Percentiles rank a stretch among this genome's conserved stretches.
Conservation (phyloP, 306 rosid species). For the Dryas octopetala region DNA sequence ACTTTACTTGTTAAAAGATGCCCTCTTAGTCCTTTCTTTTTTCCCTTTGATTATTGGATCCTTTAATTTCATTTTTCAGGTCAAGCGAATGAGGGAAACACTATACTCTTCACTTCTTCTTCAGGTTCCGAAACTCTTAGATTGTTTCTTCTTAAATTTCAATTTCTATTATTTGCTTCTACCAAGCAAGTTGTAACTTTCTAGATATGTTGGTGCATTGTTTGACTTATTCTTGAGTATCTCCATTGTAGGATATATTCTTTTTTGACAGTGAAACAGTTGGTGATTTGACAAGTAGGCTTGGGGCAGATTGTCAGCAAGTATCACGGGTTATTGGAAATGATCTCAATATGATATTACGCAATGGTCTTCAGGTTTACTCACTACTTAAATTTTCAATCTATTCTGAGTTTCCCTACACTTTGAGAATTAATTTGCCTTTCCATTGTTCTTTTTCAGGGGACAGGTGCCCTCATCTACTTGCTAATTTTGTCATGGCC, state of each 20-base stretch:
- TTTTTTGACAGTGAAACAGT: constrained; percentile 95
- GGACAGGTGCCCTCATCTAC: constrained; percentile 76
- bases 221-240: constrained; percentile 47
- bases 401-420: constrained; percentile 16
- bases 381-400: constrained; percentile 18
- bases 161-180: not conserved
- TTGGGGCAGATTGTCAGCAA: constrained; percentile 99
- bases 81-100: constrained; percentile 92
- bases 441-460: constrained; percentile 45
- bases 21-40: not conserved
- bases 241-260: constrained; percentile 84
- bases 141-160: not conserved
- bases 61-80: constrained; percentile 52
- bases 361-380: constrained; percentile 82
- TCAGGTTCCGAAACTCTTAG: constrained; percentile 60
- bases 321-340: constrained; percentile 94
- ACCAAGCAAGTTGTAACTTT: constrained; percentile 19
- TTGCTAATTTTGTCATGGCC: constrained; percentile 83
- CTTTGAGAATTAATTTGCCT: constrained; percentile 23
- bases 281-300: constrained; percentile 98
- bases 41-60: constrained; percentile 10
- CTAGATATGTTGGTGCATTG: constrained; percentile 14
- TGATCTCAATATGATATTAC: constrained; percentile 91
- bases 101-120: constrained; percentile 83
- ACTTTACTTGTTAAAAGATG: too few relatives aligned